Base-by-base conservation (phyloP, 2,329 filamentous ascomycete genomes). In the Aspergillaceae sp. region DNA sequence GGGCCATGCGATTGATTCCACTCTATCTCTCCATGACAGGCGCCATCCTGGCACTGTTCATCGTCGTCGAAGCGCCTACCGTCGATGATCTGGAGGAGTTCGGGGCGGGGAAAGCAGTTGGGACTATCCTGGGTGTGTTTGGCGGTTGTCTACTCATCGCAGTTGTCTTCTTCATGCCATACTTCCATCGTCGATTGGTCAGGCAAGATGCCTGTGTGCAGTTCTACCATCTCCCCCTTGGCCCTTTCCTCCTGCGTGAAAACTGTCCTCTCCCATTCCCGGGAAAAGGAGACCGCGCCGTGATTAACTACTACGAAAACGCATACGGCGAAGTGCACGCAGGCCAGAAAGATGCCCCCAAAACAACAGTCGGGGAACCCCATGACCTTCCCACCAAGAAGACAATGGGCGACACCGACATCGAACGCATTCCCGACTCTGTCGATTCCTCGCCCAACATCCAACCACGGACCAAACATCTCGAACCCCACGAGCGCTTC, bases 21-120 rank as follows among this genome's bases (percentile, higher is more conserved):
- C 61, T 71, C 57, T 78, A 75, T 57, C 69, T 76, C 43, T 67
- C 73, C 41, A 52, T 70, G 42, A 75, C 74, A 0, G 72, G 65
- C 38, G 72, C 66, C n/a, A 50, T 77, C 43, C 69, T 75, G 38
- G 72, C 74, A 4, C 66, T 86, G 59, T 76, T 84, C 49, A 77
- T 86, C 47, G 72, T 84, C 41, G 64, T 75, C 48, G 56, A 60
- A 47, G 56, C 56, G 4, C 57, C 58, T 1, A 56, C 50, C 4
- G 56, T 52, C 0, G 54, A 56, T 7, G 55, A 53, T 0, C 47
- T 59, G 11, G 57, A 59, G 9, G 52, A 51, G 9, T 59, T 60
- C 33, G 57, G 58, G 9, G 56, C 48, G 28, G 58, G 57, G 19
- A 60, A 55, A 34, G 53, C 50, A 0, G 51, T 43, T 3, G 58